Evolutionary conservation across 2,329 filamentous ascomycete species (phyloP), one percentile per base, ranked within the genome.

Genomic region (Ascosphaera apis): DNA sequence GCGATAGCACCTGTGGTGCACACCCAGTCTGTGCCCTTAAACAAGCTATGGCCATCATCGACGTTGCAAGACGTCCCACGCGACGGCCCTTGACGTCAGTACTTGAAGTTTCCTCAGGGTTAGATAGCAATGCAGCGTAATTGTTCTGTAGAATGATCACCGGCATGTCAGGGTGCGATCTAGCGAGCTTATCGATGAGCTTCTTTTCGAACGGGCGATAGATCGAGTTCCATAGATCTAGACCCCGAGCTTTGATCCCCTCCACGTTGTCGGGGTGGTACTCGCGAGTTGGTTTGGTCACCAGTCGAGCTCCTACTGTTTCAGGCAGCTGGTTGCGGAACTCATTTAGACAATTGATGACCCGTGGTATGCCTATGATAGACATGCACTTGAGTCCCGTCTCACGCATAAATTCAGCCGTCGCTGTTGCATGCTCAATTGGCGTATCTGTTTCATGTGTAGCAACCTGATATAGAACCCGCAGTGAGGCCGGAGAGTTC

Each of bases 101-200:
- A n/a, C n/a, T n/a, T n/a, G n/a, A n/a, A n/a, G n/a, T n/a, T n/a
- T n/a, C n/a, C 0, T 62, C 52, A 1, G 78, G 79, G 44, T 88
- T 76, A 0, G 76, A 67, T 27, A 91, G 69, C 9, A 88, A 53
- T 1, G 69, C 69, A 0, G 72, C 72, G 51, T 91, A 91, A 50
- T 86, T 75, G 35, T 65, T 67, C 43, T 72, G 64, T 11, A 88
- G 58, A 44, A 91, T 88, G 48, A 81, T 73, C 2, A 84, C 76
- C 0, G 81, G 81, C 16, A 91, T 56, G 50, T 88, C 81, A 0
- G 81, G 81, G 49, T 91, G 81, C 8, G 74, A 72, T n/a, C 65
- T 63, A 0, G 69, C 76, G 1, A 91, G 68, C 54, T 76, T 80
- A 35, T 63, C 58, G 39, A 72, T 62, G 4, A 91, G 65, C 54